These are phyloP conservation scores for Microcyclosporella mali DNA, from an alignment of 2,329 filamentous ascomycete species.

Conservation along the genomic window DNA sequence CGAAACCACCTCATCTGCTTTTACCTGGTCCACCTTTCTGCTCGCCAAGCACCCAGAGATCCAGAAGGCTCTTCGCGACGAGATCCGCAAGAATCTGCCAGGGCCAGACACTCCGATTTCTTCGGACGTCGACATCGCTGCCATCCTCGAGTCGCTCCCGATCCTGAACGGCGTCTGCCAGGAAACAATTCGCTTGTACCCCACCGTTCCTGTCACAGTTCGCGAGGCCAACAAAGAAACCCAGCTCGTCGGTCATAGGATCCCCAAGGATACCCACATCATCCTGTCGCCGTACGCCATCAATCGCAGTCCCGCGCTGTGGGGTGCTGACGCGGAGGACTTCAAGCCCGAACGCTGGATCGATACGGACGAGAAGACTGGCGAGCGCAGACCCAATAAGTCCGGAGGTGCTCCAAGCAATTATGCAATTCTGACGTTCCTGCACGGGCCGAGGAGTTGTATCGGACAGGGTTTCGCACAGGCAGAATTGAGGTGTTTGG, in stretches of 20 bases:
- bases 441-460: slow-evolving; percentile 65
- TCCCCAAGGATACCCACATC: slow-evolving; percentile 37
- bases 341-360: slow-evolving; percentile 45
- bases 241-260: slow-evolving; percentile 33
- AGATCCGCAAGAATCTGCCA: slow-evolving; percentile 59
- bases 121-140: slow-evolving; percentile 30
- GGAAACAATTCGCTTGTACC: slow-evolving; percentile 42
- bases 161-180: slow-evolving; percentile 44
- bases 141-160: slow-evolving; percentile 39
- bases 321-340: slow-evolving; percentile 37
- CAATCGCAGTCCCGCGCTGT: slow-evolving; percentile 38
- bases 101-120: slow-evolving; percentile 28
- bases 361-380: slow-evolving; percentile 27
- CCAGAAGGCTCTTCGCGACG: slow-evolving; percentile 60
- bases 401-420: slow-evolving; percentile 67
- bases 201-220: slow-evolving; percentile 43
- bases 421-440: slow-evolving; percentile 21
- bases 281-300: slow-evolving; percentile 38
- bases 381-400: slow-evolving; percentile 33
- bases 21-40: slow-evolving; percentile 70
- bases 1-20: slow-evolving; percentile 68
- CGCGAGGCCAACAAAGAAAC: slow-evolving; percentile 40
- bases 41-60: slow-evolving; percentile 60
- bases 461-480: slow-evolving; percentile 71
- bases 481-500: slow-evolving; percentile 26